Percentiles rank a stretch among this genome's conserved stretches.
These are phyloP conservation scores for Agrocybe praecox DNA, from an alignment of 768 basidiomycete genomes.

Conservation along the genomic window DNA sequence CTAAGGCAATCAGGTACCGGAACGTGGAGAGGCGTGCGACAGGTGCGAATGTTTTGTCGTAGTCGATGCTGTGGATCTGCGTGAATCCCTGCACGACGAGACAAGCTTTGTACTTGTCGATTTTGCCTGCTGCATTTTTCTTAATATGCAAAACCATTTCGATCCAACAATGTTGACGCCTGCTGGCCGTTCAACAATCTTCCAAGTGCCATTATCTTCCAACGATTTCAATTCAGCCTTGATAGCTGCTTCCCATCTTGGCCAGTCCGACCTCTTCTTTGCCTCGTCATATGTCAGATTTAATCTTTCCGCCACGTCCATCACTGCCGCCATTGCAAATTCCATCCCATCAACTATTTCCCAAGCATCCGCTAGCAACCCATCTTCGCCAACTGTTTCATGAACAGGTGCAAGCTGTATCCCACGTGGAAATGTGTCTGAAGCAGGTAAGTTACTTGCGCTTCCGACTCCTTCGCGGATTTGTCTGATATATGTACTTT, in stretches of 20 bases:
- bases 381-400: conserved; percentile 3
- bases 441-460: conserved; percentile 10
- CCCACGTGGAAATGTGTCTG: conserved; percentile 10
- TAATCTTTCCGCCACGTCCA: conserved; percentile 26
- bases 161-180: conserved; percentile 25
- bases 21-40: conserved; percentile 27
- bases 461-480: conserved; percentile 4
- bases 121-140: conserved; percentile 28
- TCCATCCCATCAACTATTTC: conserved; percentile 12
- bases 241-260: conserved; percentile 22
- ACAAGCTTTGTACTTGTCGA: conserved; percentile 28
- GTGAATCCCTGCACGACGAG: conserved; percentile 27
- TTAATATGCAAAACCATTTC: conserved; percentile 38
- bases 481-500: conserved; percentile 6
- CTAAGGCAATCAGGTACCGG: conserved; percentile 29
- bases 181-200: conserved; percentile 13
- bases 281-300: conserved; percentile 24
- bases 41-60: conserved; percentile 34
- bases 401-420: neutral
- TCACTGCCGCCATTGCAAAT: conserved; percentile 23
- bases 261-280: conserved; percentile 22
- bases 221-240: conserved; percentile 28
- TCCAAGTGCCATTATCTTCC: conserved; percentile 27
- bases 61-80: conserved; percentile 40
- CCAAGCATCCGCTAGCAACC: conserved; percentile 4